These are phyloP conservation scores for Tripterygium wilfordii DNA, from an alignment of 177 flowering plant species.

Conservation along the genomic window DNA sequence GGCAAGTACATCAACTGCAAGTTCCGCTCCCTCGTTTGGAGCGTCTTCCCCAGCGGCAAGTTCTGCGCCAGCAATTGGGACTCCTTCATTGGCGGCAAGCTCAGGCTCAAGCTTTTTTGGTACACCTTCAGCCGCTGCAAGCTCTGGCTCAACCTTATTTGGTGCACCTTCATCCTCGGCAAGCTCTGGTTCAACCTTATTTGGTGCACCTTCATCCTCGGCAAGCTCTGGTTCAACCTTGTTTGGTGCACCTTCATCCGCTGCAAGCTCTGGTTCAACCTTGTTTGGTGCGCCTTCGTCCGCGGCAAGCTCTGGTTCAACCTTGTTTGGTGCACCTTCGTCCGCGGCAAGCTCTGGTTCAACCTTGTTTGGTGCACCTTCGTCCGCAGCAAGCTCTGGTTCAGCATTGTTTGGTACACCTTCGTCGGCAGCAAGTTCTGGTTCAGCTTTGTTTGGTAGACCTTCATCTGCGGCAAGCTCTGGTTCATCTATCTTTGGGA, in stretches of 20 bases:
- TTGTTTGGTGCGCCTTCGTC: conserved; percentile 12
- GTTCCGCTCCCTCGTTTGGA: conserved; percentile 7
- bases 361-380: conserved; percentile 10
- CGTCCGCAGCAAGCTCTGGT: conserved; percentile 6
- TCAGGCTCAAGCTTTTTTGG: conserved; percentile 10
- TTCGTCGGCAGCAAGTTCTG: conserved; percentile 5
- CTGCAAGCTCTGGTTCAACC: conserved; percentile 6
- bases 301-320: not conserved
- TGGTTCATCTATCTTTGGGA: not conserved
- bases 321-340: conserved; percentile 4
- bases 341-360: conserved; percentile 6
- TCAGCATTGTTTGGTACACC: conserved; percentile 11
- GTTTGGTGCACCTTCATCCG: conserved; percentile 4
- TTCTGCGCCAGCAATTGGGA: conserved; percentile 15
- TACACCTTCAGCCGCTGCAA: not conserved
- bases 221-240: conserved; percentile 3
- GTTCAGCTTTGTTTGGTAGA: conserved; percentile 2
- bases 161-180: conserved; percentile 7
- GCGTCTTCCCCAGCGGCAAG: conserved; percentile 12
- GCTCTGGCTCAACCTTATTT: conserved; percentile 1
- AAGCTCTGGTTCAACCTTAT: conserved; percentile 5
- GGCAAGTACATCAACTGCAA: conserved; percentile 1
- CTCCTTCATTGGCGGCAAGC: conserved; percentile 10
- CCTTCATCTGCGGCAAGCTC: conserved; percentile 9
- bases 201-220: conserved; percentile 8